Percentiles rank a stretch among this genome's conserved stretches.
These are phyloP conservation scores for Brassica rapa DNA, from an alignment of 345 rosid genomes.

Conservation along the genomic window DNA sequence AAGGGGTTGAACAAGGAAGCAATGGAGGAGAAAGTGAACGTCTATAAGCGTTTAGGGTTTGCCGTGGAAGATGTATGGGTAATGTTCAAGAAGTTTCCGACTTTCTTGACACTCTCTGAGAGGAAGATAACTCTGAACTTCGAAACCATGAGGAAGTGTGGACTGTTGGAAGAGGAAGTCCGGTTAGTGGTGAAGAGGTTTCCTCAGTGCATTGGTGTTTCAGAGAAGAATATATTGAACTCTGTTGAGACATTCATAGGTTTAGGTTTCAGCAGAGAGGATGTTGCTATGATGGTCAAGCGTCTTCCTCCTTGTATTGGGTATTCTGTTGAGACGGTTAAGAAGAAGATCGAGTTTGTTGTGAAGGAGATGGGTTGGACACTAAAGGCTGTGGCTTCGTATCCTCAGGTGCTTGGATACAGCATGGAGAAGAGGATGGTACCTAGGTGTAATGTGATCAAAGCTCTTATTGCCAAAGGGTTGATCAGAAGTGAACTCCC, in stretches of 20 bases:
- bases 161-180: slow-evolving; percentile 7
- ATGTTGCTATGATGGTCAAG: slow-evolving; percentile 7
- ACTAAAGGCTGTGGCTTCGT: not conserved
- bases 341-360: slow-evolving; percentile 30
- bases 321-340: not conserved
- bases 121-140: slow-evolving; percentile 12
- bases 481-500: not conserved
- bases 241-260: slow-evolving; percentile 30
- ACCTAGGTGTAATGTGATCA: slow-evolving; percentile 37
- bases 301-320: not conserved
- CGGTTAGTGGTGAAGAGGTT: not conserved
- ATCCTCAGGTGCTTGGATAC: slow-evolving; percentile 18
- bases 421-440: slow-evolving; percentile 42
- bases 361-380: slow-evolving; percentile 42
- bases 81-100: not conserved
- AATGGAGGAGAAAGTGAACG: not conserved
- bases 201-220: slow-evolving; percentile 2
- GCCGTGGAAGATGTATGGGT: not conserved
- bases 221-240: slow-evolving; percentile 30
- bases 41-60: not conserved
- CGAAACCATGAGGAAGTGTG: slow-evolving; percentile 11
- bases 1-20: not conserved
- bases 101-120: not conserved
- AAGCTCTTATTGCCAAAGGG: slow-evolving; percentile 29
- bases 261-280: slow-evolving; percentile 29